Percentiles rank a stretch among this genome's conserved stretches.
phyloP scores from a whole-genome alignment of 495 filamentous ascomycete genomes.

The Penicillium goetzii region DNA sequence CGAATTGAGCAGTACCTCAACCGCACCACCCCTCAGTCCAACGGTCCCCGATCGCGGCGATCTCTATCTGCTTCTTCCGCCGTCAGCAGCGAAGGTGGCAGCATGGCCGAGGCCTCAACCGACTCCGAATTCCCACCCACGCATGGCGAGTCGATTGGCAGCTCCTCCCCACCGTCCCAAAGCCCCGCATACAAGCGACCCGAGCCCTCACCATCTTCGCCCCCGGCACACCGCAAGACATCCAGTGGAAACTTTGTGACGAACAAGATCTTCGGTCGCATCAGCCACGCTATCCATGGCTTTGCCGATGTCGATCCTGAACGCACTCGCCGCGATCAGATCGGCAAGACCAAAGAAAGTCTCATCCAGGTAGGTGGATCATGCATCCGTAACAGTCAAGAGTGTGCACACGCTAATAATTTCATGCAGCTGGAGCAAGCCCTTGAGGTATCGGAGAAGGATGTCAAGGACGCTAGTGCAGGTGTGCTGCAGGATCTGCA shows the following conservation, averaged over 20 bases:
- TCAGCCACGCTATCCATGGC: constrained; percentile 93
- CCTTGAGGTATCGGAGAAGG: constrained; percentile 79
- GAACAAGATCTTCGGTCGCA: constrained; percentile 91
- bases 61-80: constrained; percentile 64
- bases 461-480: constrained; percentile 86
- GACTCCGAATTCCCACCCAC: constrained; percentile 95
- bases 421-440: constrained; percentile 79
- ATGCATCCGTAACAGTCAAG: not conserved
- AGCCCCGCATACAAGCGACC: constrained; percentile 37
- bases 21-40: constrained; percentile 56
- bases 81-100: constrained; percentile 48
- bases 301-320: constrained; percentile 96
- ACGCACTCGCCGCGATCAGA: constrained; percentile 85
- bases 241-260: constrained; percentile 79
- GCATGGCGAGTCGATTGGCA: constrained; percentile 67
- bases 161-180: constrained; percentile 58
- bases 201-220: constrained; percentile 32
- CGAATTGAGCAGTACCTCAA: constrained; percentile 90
- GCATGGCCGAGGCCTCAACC: constrained; percentile 65
- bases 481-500: constrained; percentile 87
- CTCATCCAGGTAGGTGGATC: constrained; percentile 57
- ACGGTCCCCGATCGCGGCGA: constrained; percentile 58
- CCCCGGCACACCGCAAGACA: constrained; percentile 67
- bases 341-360: constrained; percentile 88
- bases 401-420: constrained; percentile 12